Conservation (phyloP, 139 green algal genomes). For the Coelastrella sp. region DNA sequence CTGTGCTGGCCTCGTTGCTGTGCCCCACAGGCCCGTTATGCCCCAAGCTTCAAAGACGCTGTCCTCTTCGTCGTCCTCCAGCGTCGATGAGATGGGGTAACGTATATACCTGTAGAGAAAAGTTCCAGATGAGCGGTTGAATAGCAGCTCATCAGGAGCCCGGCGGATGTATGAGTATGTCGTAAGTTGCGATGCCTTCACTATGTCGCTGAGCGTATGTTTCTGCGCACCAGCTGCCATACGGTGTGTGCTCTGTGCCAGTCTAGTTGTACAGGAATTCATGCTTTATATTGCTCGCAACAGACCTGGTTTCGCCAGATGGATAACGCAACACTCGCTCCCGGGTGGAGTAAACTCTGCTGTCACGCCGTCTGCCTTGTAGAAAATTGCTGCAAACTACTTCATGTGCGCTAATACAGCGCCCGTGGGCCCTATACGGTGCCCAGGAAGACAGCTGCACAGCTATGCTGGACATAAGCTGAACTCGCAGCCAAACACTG, state of each 20-base stretch:
- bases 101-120: slow-evolving; percentile 26
- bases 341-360: neutral
- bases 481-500: neutral
- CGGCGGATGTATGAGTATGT: too few species aligned
- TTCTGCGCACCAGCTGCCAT: too few species aligned
- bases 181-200: neutral
- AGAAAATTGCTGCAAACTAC: neutral
- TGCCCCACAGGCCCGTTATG: slow-evolving; percentile 13
- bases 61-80: slow-evolving; percentile 41
- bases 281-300: too few species aligned
- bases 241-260: too few species aligned
- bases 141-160: too few species aligned
- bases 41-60: slow-evolving; percentile 18
- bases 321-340: slow-evolving; percentile 26
- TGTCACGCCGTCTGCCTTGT: neutral
- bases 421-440: neutral
- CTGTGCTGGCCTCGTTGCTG: neutral
- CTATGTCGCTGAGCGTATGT: too few species aligned
- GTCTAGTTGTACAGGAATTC: too few species aligned
- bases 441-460: neutral
- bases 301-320: slow-evolving; percentile 6
- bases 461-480: neutral
- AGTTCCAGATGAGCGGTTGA: too few species aligned
- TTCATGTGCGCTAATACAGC: neutral
- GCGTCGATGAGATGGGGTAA: slow-evolving; percentile 13